Percentiles rank a stretch among this genome's conserved stretches.
phyloP scores from a whole-genome alignment of 148 eudicot genomes.

The Amaranthus hypochondriacus region DNA sequence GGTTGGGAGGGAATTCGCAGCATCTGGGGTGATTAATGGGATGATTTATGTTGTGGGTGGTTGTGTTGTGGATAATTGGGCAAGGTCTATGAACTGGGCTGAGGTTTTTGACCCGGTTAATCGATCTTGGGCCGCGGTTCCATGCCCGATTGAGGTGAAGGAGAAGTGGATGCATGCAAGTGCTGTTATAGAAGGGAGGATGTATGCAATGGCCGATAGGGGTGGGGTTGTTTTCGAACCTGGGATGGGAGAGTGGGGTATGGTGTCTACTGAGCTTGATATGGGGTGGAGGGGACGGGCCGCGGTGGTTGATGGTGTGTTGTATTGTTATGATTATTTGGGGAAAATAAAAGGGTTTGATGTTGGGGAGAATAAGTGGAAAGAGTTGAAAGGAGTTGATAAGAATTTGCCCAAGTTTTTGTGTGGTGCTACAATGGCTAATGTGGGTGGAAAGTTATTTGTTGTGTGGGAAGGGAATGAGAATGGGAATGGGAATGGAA shows the following conservation, averaged over 20 bases:
- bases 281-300: constrained; percentile 93
- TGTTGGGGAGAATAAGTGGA: constrained; percentile 61
- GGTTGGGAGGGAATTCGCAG: constrained; percentile 77
- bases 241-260: constrained; percentile 49
- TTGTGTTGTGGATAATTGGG: constrained; percentile 73
- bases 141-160: constrained; percentile 50
- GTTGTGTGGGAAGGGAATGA: constrained; percentile 79
- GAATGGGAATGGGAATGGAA: constrained; percentile 39
- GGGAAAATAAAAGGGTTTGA: constrained; percentile 85
- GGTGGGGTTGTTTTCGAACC: constrained; percentile 78
- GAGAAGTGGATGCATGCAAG: constrained; percentile 97
- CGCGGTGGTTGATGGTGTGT: constrained; percentile 59
- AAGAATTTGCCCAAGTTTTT: constrained; percentile 76
- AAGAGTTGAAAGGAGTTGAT: constrained; percentile 67
- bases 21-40: constrained; percentile 61
- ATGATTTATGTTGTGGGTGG: constrained; percentile 86
- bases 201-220: constrained; percentile 92
- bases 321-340: constrained; percentile 88
- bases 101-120: constrained; percentile 70
- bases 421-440: constrained; percentile 90
- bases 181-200: constrained; percentile 56
- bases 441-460: constrained; percentile 66
- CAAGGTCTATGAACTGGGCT: constrained; percentile 65
- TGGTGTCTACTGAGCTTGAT: constrained; percentile 66
- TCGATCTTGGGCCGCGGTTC: constrained; percentile 49